Base-by-base conservation (phyloP, 1,284 basidiomycete species). In the Trichosporon sp. region DNA sequence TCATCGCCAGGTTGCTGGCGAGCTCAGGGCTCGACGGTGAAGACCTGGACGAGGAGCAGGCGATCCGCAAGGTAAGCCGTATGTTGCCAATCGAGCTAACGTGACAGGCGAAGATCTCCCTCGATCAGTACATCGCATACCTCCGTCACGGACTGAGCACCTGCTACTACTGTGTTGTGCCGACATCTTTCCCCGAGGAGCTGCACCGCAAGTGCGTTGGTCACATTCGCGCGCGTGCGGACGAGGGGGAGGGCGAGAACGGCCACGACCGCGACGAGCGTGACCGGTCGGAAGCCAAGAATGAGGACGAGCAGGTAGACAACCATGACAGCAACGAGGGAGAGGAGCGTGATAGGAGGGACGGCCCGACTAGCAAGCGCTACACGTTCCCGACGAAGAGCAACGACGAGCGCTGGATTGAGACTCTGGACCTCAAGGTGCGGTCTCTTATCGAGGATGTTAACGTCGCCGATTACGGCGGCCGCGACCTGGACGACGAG, bases 101-200 rank as follows among this genome's bases (percentile, higher is more conserved):
- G 12, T n/a, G 18, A 7, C 64, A 81, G 77, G 79, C 78, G 2
- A 80, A 79, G 75, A 76, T 62, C 75, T 81, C 70, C 67, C 74
- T 66, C 51, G 80, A 71, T 75, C 80, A 38, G 75, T 79, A 38
- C 77, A 75, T 81, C 18, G 73, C 78, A 0, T 81, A 81, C 62
- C 74, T 82, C 34, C 77, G 78, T 7, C 69, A 77, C 35, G 82
- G 78, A 56, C 73, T 83, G 5, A 78, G 79, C 34, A 80, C 80
- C 27, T 83, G 95, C 87, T 98, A 95, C 84, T 98, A 98, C 85
- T 98, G 95, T 86, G 90, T 92, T 76, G 90, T 93, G 80, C 88
- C 92, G 74, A 91, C 90, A 80, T 91, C 95, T 84, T 93, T 94
- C 85, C 84, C 91, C 81, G 95, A 98, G 85, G 93, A 96, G 86